Base-by-base conservation (phyloP, 352 stramenopile species). In the Pythium biforme region DNA sequence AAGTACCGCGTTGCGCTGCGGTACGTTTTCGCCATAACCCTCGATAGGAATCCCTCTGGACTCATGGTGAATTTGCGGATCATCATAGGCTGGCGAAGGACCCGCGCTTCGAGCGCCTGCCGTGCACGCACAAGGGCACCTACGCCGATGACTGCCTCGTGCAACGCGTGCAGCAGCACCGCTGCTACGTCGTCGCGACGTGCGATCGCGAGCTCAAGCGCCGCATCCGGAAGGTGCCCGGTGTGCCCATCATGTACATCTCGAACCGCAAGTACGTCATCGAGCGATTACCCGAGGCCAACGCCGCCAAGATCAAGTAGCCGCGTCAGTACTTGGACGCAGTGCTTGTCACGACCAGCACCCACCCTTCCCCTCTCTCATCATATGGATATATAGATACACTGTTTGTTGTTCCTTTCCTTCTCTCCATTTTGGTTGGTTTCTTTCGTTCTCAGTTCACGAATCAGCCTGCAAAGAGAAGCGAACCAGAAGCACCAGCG, bases 211-310 rank as follows among this genome's bases (percentile, higher is more conserved):
- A 99, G 65, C 86, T 99, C 58, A 98, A 99, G 79, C 94, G 97
- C 45, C 88, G 97, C 46, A 98, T 99, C 69, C 92, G 98, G 59
- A 99, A 99, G 79, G 98, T 99, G 64, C 97, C 98, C 10, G 98
- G 97, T 65, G 98, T 99, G 40, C 98, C 98, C 22, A 99, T 99
- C 81, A 99, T 99, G 97, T 99, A 99, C 84, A 99, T 99, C 66
- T 97, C 92, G 62, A 98, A 97, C 70, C 97, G 97, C 74, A 98
- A 98, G 69, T 99, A 99, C 81, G 98, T 97, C 49, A 98, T 99
- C 33, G 98, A 99, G 76, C 83, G 98, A 40, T 98, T 99, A 89
- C 97, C 97, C 12, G 97, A 99, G 81, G 97, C 97, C 26, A 95
- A 95, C 60, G 86, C 86, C 17, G 84, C 85, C 68, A 92, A 93